Evolutionary conservation across 352 stramenopile genomes (phyloP).

Genomic region (Aphanomyces euteiches): DNA sequence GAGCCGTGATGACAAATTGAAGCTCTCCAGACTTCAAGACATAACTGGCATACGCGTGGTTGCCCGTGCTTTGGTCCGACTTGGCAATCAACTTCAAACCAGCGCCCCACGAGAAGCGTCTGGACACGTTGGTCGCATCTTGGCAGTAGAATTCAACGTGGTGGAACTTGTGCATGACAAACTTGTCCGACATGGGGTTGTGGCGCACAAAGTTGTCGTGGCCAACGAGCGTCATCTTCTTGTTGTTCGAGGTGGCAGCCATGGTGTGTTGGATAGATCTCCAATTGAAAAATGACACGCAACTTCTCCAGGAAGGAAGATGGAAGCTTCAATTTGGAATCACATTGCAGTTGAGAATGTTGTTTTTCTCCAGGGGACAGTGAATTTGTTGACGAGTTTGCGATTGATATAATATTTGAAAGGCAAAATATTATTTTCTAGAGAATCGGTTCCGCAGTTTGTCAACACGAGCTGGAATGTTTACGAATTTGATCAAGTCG

Average conservation of each 20-base stretch:
- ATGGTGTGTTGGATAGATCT: not conserved
- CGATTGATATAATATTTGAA: not conserved
- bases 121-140: conserved; percentile 71
- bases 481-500: not conserved
- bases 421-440: not conserved
- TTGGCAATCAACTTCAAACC: conserved; percentile 79
- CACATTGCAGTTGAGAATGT: conserved; percentile 6
- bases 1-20: conserved; percentile 84
- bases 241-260: conserved; percentile 28
- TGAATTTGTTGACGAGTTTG: not conserved
- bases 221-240: conserved; percentile 65
- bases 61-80: conserved; percentile 84
- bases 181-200: conserved; percentile 73
- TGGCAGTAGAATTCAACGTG: conserved; percentile 82
- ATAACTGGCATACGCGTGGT: conserved; percentile 83
- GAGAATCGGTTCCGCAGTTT: not conserved
- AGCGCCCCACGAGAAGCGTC: conserved; percentile 80
- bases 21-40: conserved; percentile 77
- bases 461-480: not conserved
- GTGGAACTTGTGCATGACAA: conserved; percentile 76
- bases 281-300: not conserved
- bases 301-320: not conserved
- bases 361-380: not conserved
- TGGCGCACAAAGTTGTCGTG: conserved; percentile 71
- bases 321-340: conserved; percentile 16